Evolutionary conservation across 129 eudicot species (phyloP).

Genomic region (Flaveria brownii): DNA sequence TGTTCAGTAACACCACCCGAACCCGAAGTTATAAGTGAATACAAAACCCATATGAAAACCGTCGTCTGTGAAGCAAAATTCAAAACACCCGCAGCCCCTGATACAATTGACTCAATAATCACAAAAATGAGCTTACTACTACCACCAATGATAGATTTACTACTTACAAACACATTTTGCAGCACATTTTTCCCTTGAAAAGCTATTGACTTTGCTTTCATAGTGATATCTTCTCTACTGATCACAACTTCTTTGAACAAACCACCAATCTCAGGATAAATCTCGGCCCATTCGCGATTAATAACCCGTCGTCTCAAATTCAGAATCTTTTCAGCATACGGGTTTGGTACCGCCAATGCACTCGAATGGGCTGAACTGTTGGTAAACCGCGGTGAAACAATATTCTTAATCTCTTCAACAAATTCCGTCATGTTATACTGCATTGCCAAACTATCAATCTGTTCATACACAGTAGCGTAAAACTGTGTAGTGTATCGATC

Average conservation of each 20-base stretch:
- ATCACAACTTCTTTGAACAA: slow-evolving; percentile 59
- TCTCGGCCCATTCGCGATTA: slow-evolving; percentile 76
- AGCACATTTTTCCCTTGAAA: slow-evolving; percentile 82
- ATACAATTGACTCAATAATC: slow-evolving; percentile 58
- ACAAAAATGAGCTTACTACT: slow-evolving; percentile 63
- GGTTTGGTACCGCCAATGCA: slow-evolving; percentile 54
- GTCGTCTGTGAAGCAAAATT: slow-evolving; percentile 70
- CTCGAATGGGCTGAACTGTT: slow-evolving; percentile 47
- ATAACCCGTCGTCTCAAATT: slow-evolving; percentile 57
- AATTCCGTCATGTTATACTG: slow-evolving; percentile 93
- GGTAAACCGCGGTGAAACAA: slow-evolving; percentile 40
- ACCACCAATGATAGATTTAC: slow-evolving; percentile 73
- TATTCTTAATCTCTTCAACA: slow-evolving; percentile 53
- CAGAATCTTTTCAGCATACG: slow-evolving; percentile 65
- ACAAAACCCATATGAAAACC: slow-evolving; percentile 92
- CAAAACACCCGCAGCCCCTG: slow-evolving; percentile 85
- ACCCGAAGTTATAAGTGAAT: slow-evolving; percentile 81
- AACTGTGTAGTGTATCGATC: slow-evolving; percentile 68
- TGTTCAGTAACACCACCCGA: slow-evolving; percentile 98
- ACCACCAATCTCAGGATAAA: slow-evolving; percentile 63
- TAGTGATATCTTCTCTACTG: slow-evolving; percentile 65
- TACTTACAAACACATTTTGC: slow-evolving; percentile 62
- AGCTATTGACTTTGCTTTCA: slow-evolving; percentile 73
- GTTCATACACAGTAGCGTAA: slow-evolving; percentile 75
- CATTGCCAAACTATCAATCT: slow-evolving; percentile 74